A percentile compares a stretch with the other conserved stretches of the same genome.
These are phyloP conservation scores for Calonectria pauciramosa DNA, from an alignment of 2,329 filamentous ascomycete species.

Conservation along the genomic window DNA sequence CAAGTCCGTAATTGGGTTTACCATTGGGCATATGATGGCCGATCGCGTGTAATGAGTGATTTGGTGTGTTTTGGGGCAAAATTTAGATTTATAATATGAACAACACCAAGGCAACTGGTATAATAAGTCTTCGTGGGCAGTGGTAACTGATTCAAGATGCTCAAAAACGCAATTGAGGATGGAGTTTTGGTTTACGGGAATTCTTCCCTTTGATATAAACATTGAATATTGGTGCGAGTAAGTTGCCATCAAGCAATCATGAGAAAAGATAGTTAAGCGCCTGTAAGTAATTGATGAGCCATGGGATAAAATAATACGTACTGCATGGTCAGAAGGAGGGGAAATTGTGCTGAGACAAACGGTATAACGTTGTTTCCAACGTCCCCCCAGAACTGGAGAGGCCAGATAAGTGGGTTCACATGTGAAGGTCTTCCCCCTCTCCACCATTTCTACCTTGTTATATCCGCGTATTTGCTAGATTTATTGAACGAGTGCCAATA, in stretches of 20 bases:
- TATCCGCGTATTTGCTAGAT: neutral
- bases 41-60: neutral
- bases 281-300: neutral
- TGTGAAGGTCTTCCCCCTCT: neutral
- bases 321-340: no score
- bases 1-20: neutral
- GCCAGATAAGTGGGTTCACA: neutral
- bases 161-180: no score
- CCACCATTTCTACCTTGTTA: neutral
- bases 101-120: neutral
- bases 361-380: neutral
- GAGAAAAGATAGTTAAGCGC: neutral
- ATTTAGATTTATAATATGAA: neutral
- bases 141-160: neutral
- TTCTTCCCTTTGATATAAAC: neutral
- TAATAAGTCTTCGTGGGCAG: neutral
- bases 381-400: neutral
- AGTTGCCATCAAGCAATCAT: neutral
- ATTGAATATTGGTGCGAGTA: neutral
- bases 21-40: neutral
- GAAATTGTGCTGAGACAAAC: neutral
- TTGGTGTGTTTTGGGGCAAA: neutral
- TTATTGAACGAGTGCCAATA: neutral
- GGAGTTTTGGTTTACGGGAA: neutral
- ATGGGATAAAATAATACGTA: neutral